Conservation (phyloP, 352 stramenopile species). For the Thraustotheca clavata region DNA sequence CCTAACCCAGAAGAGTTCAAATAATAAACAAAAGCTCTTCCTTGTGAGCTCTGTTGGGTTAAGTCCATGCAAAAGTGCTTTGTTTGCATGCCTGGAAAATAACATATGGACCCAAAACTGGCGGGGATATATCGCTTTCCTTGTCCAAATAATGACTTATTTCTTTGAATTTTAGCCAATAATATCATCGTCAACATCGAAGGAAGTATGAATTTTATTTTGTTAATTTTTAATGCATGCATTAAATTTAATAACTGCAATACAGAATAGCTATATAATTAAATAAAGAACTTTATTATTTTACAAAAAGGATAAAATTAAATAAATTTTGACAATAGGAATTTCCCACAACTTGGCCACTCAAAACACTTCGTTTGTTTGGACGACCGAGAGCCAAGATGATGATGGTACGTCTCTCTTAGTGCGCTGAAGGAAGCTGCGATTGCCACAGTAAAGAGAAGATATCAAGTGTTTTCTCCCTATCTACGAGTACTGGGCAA, state of each 20-base stretch:
- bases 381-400: conserved; percentile 27
- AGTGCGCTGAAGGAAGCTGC: not conserved
- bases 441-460: not conserved
- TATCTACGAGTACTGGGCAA: not conserved
- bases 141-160: too few relatives aligned
- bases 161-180: not conserved
- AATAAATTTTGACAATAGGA: not conserved
- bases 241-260: not conserved
- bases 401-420: conserved; percentile 38
- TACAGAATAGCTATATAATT: not conserved
- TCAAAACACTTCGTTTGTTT: conserved; percentile 21
- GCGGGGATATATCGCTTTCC: too few relatives aligned
- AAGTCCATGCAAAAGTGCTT: too few relatives aligned
- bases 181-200: not conserved
- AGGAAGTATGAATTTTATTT: not conserved
- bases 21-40: too few relatives aligned
- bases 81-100: too few relatives aligned
- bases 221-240: too few relatives aligned
- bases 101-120: too few relatives aligned
- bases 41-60: too few relatives aligned
- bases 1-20: too few relatives aligned
- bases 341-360: conserved; percentile 11
- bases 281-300: not conserved
- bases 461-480: not conserved
- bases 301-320: not conserved